These are phyloP conservation scores for Penicillium sp. DNA, from an alignment of 2,329 filamentous ascomycete species.

Conservation along the genomic window DNA sequence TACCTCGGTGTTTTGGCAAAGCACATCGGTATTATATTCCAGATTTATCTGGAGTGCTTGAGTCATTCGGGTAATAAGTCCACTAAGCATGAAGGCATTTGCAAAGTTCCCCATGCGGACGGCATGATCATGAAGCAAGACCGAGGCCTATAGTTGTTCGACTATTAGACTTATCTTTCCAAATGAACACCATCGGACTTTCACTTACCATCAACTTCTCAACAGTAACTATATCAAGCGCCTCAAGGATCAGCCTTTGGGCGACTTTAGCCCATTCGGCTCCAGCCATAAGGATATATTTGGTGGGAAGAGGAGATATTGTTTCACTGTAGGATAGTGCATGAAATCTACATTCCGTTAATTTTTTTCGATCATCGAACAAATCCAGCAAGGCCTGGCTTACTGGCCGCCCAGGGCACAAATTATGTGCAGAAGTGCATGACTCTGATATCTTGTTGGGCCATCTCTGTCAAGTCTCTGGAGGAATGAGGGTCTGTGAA, in stretches of 20 bases:
- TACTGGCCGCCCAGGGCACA: conserved; percentile 23
- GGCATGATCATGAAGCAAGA: conserved; percentile 33
- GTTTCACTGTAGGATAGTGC: conserved; percentile 19
- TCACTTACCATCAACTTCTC: conserved; percentile 24
- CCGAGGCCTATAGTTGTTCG: conserved; percentile 12
- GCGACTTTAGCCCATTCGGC: conserved; percentile 19
- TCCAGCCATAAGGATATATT: conserved; percentile 14
- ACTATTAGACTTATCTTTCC: not conserved
- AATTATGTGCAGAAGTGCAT: conserved; percentile 21
- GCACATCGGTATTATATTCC: conserved; percentile 32
- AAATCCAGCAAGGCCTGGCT: not conserved
- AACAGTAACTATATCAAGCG: conserved; percentile 16
- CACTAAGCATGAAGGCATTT: conserved; percentile 34
- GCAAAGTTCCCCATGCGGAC: conserved; percentile 32
- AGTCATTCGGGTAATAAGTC: conserved; percentile 29
- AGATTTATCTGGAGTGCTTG: conserved; percentile 34
- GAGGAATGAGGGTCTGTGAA: conserved; percentile 19
- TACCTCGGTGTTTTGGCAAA: conserved; percentile 21
- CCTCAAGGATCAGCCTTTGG: conserved; percentile 21
- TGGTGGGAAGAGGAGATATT: conserved; percentile 8
- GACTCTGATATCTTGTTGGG: not conserved
- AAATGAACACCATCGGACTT: not conserved
- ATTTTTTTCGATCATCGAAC: not conserved
- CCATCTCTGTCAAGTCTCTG: conserved; percentile 14
- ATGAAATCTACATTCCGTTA: conserved; percentile 10